Base-by-base conservation (phyloP, 208 protist species). In the Trypanosoma rangeli region DNA sequence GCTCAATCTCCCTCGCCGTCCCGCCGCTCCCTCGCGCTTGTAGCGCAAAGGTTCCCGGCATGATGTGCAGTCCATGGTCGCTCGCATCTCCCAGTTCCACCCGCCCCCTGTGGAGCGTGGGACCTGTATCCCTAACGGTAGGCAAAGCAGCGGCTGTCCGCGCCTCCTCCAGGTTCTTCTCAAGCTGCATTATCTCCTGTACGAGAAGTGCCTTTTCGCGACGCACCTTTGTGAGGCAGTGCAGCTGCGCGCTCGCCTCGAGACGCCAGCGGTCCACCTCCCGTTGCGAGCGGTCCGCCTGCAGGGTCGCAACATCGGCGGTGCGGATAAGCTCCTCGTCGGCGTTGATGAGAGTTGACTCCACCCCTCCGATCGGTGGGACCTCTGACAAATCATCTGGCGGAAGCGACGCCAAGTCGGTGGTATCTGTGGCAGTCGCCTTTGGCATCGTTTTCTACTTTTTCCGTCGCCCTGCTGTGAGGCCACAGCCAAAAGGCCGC, bases 321-420 rank as follows among this genome's bases (percentile, higher is more conserved):
- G 69, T 64, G 42, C 54, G 62, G 50, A 74, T 66, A 46, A 74
- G 69, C 29, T 74, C 69, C 55, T 74, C 69, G 24, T 74, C 63
- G 13, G 69, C 69, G 2, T 74, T 50, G 35, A 74, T 57, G 46
- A 71, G 24, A 24, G 57, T 44, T 29, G 54, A 53, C 57, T 53
- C 57, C 8, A 28, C 22, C 20, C 13, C 33, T n/a, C 28, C 57
- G 44, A 64, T 57, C 1, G n/a, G 24, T n/a, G 44, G 18, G 5
- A 28, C 22, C 10, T 62, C 0, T 33, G 16, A 29, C 3, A 24
- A 48, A 13, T 57, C 66, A 31, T 56, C 18, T 15, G 8, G 55
- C 15, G 33, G 1, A 31, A 12, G 22, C 24, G 10, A 59, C 15
- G 58, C 16, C 5, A 29, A 15, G 7, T 67, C 29, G 0, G 2